phyloP scores from a whole-genome alignment of 306 rosid species.

The Corylus americana region DNA sequence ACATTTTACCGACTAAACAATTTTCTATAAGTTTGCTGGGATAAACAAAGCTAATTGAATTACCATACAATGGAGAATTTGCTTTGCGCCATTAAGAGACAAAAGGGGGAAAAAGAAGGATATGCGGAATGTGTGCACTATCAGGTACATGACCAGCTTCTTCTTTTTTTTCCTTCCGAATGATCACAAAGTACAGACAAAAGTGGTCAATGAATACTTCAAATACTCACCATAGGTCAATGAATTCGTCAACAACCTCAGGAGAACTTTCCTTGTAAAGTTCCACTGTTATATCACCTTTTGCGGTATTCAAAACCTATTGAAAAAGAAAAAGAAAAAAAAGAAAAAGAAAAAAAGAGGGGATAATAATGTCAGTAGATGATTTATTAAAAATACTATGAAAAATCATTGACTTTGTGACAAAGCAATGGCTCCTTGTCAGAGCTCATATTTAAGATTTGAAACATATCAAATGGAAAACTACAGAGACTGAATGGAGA shows the following conservation, averaged over 20 bases:
- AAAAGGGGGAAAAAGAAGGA: neutral
- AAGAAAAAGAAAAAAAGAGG: constrained; percentile 11
- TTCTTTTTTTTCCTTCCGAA: neutral
- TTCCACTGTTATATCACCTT: constrained; percentile 71
- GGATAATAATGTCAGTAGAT: constrained; percentile 12
- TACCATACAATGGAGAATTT: neutral
- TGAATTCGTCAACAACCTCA: constrained; percentile 95
- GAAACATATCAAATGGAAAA: constrained; percentile 18
- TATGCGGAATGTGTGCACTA: neutral
- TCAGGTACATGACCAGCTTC: neutral
- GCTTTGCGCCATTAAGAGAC: neutral
- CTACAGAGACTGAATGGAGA: constrained; percentile 10
- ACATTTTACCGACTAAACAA: neutral
- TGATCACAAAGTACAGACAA: neutral
- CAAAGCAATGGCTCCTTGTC: constrained; percentile 3
- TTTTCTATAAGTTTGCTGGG: neutral
- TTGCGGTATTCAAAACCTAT: constrained; percentile 82
- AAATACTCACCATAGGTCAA: constrained; percentile 85
- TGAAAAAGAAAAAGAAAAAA: neutral
- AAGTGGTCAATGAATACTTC: constrained; percentile 4
- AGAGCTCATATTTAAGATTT: constrained; percentile 17
- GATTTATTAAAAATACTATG: neutral
- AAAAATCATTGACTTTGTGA: neutral
- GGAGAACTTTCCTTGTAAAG: constrained; percentile 88
- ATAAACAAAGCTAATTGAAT: neutral